These are phyloP conservation scores for Ophiosphaerella narmari DNA, from an alignment of 2,329 filamentous ascomycete species.

Conservation along the genomic window DNA sequence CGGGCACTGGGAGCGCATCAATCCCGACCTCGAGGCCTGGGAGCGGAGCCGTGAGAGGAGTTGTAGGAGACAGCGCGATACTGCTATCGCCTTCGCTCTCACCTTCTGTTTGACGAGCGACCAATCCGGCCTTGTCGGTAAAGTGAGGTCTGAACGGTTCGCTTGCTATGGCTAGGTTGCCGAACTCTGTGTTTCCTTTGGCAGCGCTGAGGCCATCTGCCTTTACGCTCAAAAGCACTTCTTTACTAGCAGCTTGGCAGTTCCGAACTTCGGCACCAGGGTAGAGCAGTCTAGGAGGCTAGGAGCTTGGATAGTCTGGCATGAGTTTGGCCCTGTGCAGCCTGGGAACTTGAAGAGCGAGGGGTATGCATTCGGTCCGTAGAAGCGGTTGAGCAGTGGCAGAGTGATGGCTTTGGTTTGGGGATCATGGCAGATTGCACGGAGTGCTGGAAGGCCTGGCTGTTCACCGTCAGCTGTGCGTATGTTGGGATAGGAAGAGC, in stretches of 20 bases:
- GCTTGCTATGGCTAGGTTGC: slow-evolving; percentile 6
- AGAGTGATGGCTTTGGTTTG: slow-evolving; percentile 47
- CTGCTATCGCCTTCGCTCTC: too few species aligned
- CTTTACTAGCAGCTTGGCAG: slow-evolving; percentile 49
- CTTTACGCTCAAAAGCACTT: slow-evolving; percentile 48
- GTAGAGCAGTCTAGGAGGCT: slow-evolving; percentile 46
- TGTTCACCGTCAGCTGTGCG: not conserved
- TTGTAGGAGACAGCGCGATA: too few species aligned
- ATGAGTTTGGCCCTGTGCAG: slow-evolving; percentile 35
- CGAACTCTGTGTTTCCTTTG: slow-evolving; percentile 19
- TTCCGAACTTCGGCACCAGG: slow-evolving; percentile 33
- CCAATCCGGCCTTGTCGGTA: not conserved
- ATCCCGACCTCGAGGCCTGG: too few species aligned
- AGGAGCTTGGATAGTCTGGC: slow-evolving; percentile 42
- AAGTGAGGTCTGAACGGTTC: slow-evolving; percentile 17
- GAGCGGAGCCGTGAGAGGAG: too few species aligned
- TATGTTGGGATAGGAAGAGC: not conserved
- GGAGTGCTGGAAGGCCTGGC: slow-evolving; percentile 27
- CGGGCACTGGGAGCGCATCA: too few species aligned
- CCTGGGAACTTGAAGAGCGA: slow-evolving; percentile 40
- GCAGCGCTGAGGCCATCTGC: slow-evolving; percentile 27
- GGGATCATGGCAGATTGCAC: slow-evolving; percentile 39
- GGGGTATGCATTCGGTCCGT: slow-evolving; percentile 39
- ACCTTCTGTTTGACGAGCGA: too few species aligned
- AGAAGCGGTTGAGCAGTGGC: slow-evolving; percentile 40